Percentiles rank a stretch among this genome's conserved stretches.
Evolutionary conservation across 306 rosid species (phyloP).

Genomic region (Mimosa bimucronata): DNA sequence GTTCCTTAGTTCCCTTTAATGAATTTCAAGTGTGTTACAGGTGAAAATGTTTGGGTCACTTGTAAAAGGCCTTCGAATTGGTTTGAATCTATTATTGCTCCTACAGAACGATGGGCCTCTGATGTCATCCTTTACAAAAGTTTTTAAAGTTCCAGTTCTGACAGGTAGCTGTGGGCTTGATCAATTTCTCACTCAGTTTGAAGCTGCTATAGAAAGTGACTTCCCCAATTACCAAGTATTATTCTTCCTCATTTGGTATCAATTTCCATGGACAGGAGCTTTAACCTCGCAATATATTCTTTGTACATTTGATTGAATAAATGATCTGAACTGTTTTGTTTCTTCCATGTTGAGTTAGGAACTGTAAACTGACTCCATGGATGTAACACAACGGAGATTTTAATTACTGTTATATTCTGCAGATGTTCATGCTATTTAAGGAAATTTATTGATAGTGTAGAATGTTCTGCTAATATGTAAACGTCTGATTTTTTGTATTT

Average conservation of each 20-base stretch:
- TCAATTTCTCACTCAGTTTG: slow-evolving; percentile 85
- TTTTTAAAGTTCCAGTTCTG: slow-evolving; percentile 65
- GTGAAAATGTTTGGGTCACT: slow-evolving; percentile 86
- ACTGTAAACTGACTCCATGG: neutral
- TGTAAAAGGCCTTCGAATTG: slow-evolving; percentile 85
- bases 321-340: slow-evolving; percentile 9
- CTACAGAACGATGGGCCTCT: slow-evolving; percentile 65
- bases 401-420: slow-evolving; percentile 17
- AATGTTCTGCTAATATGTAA: slow-evolving; percentile 20
- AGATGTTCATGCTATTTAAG: slow-evolving; percentile 1
- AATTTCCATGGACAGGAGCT: neutral
- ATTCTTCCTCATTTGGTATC: slow-evolving; percentile 18
- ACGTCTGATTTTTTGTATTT: slow-evolving; percentile 39
- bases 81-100: slow-evolving; percentile 66
- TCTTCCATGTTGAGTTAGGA: neutral
- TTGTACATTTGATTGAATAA: neutral
- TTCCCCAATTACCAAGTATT: slow-evolving; percentile 81
- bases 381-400: slow-evolving; percentile 23
- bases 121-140: slow-evolving; percentile 52
- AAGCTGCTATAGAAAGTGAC: slow-evolving; percentile 90
- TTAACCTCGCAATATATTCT: neutral
- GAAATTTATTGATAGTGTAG: neutral
- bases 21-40: slow-evolving; percentile 52
- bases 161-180: slow-evolving; percentile 70
- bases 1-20: slow-evolving; percentile 12